A percentile compares a stretch with the other conserved stretches of the same genome.
phyloP scores from a whole-genome alignment of 345 rosid genomes.

The Rhodamnia argentea region DNA sequence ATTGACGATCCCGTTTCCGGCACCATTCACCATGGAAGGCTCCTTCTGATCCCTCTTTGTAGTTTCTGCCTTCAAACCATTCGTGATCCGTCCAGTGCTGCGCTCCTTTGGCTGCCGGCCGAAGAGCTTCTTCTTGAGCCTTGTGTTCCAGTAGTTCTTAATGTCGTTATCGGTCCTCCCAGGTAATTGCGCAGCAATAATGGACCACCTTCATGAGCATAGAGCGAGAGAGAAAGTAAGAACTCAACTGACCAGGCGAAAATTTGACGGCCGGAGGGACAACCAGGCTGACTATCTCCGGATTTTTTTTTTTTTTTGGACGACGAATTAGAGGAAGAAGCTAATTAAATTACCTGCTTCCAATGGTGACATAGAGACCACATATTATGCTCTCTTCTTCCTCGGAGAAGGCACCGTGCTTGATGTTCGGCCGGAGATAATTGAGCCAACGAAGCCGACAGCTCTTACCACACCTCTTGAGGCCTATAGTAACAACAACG shows the following conservation, averaged over 20 bases:
- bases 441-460: slow-evolving; percentile 33
- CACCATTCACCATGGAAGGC: neutral
- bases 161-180: neutral
- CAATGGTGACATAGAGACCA: slow-evolving; percentile 26
- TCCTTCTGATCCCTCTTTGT: neutral
- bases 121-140: neutral
- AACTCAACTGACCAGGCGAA: neutral
- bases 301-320: neutral
- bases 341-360: slow-evolving; percentile 22
- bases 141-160: neutral
- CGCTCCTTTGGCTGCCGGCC: neutral
- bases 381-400: slow-evolving; percentile 29
- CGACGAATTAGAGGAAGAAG: neutral
- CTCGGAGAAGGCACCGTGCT: slow-evolving; percentile 34
- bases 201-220: neutral
- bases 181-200: neutral
- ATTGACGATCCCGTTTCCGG: neutral
- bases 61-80: neutral
- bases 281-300: neutral
- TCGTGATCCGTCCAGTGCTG: neutral
- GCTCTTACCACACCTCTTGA: slow-evolving; percentile 32
- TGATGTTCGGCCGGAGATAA: slow-evolving; percentile 34
- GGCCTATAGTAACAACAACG: slow-evolving; percentile 2
- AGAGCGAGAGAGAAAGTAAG: neutral
- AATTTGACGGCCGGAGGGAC: neutral